phyloP scores from a whole-genome alignment of 805 yeast genomes.

The Ogataea minuta region DNA sequence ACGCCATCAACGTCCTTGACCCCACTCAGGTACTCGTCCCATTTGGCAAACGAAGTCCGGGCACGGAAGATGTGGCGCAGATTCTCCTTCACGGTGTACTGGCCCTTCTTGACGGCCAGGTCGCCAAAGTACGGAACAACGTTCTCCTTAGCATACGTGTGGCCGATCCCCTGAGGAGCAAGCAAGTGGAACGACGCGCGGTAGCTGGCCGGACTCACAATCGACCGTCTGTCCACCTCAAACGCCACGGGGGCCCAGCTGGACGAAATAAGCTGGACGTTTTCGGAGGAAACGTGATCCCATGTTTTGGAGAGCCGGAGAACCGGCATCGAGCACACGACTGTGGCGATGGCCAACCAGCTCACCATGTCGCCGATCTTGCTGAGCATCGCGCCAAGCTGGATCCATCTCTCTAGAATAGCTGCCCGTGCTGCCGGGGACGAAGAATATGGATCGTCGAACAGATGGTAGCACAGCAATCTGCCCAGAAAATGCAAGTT shows the following conservation, averaged over 20 bases:
- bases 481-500: constrained; percentile 80
- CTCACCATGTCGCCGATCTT: constrained; percentile 88
- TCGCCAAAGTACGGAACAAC: constrained; percentile 94
- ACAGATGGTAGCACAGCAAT: constrained; percentile 65
- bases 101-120: constrained; percentile 51
- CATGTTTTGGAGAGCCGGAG: constrained; percentile 73
- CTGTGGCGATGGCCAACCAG: constrained; percentile 87
- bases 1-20: constrained; percentile 41
- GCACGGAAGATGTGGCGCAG: constrained; percentile 67
- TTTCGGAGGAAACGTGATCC: constrained; percentile 62
- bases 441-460: constrained; percentile 44
- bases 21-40: constrained; percentile 68
- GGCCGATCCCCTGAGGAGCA: constrained; percentile 87
- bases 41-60: constrained; percentile 69
- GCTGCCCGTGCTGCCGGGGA: constrained; percentile 52
- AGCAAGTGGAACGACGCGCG: constrained; percentile 67
- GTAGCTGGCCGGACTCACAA: constrained; percentile 54
- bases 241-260: constrained; percentile 94
- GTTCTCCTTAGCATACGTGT: constrained; percentile 65
- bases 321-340: constrained; percentile 78
- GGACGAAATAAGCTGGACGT: constrained; percentile 58
- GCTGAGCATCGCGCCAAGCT: constrained; percentile 74
- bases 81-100: constrained; percentile 45
- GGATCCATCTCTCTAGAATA: constrained; percentile 78
- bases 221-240: constrained; percentile 76